Evolutionary conservation across 139 green algal genomes (phyloP), one percentile per base, ranked within the genome.

Genomic region (Micractinium conductrix): DNA sequence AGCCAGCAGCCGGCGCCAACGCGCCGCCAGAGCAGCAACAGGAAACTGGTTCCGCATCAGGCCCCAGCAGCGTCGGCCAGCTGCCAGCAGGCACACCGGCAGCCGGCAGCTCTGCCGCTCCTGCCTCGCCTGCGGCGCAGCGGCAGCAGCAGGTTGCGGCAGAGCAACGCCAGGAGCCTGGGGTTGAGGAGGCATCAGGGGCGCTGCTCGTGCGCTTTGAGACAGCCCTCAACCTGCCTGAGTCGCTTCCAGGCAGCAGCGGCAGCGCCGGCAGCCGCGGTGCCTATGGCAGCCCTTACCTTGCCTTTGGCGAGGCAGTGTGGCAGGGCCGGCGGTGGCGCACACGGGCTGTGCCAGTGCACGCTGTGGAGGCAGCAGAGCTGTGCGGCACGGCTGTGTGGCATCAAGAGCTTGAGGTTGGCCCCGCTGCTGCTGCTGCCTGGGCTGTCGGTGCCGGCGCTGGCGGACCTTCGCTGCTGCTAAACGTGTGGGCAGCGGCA

Each of bases 321-420:
- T 43, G 28, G 48, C 48, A 33, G 48, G 40, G 33, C 24, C 2
- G 0, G 69, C 38, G 42, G 26, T 22, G 48, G 37, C 50, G 50
- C 35, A 81, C 74, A 14, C 35, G 26, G 4, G 74, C 50, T 4
- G 74, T 81, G 35, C 30, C 48, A 1, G 76, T 82, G 58, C 76
- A 82, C 21, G 38, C 68, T 30, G 58, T 72, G 55, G 55, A 71
- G 14, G 76, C 55, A 6, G 58, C 55, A 3, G 58, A 37, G 9
- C 37, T 82, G 0, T 55, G 76, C 38, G 76, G 76, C 38, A 72
- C 76, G 24, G 76, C 76, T 0, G 76, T 82, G 76, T 82, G 76
- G 76, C 50, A 55, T 26, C 35, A 65, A 17, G 76, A 82, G 76
- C 38, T 82, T 3, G 58, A 82, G 76, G 19, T 82, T 24, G n/a